These are phyloP conservation scores for Gynandropsis gynandra DNA, from an alignment of 345 rosid species.

Conservation along the genomic window DNA sequence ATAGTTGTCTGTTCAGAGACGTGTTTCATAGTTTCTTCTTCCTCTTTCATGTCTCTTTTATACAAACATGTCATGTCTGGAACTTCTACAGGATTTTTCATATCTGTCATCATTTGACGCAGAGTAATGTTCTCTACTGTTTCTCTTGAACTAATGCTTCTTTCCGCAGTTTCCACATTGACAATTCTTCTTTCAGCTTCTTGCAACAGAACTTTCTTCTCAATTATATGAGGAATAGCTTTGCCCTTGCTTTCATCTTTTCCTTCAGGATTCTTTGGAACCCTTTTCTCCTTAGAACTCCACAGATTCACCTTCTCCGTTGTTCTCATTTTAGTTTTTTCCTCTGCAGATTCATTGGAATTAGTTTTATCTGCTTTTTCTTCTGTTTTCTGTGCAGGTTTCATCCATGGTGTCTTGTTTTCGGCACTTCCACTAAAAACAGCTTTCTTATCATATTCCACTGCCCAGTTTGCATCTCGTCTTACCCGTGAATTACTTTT, in stretches of 20 bases:
- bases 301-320: constrained; percentile 24
- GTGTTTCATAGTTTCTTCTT: not conserved
- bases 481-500: constrained; percentile 15
- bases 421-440: constrained; percentile 17
- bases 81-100: not conserved
- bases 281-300: constrained; percentile 20
- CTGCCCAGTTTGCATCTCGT: constrained; percentile 2
- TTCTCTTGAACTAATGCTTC: constrained; percentile 15
- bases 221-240: constrained; percentile 10
- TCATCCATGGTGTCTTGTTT: not conserved
- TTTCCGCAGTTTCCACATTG: constrained; percentile 21
- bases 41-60: no score
- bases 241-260: constrained; percentile 8
- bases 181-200: constrained; percentile 22
- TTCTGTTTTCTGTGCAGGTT: not conserved
- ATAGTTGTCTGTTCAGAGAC: not conserved
- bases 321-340: constrained; percentile 6
- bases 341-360: constrained; percentile 5
- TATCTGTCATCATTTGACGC: not conserved
- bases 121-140: constrained; percentile 9
- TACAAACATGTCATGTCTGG: not conserved
- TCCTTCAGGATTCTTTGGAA: constrained; percentile 8
- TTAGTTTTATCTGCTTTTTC: constrained; percentile 6
- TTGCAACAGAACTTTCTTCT: constrained; percentile 13
- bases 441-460: constrained; percentile 12